Evolutionary conservation across 106 monocot species (phyloP).

Genomic region (Gastrodia elata): DNA sequence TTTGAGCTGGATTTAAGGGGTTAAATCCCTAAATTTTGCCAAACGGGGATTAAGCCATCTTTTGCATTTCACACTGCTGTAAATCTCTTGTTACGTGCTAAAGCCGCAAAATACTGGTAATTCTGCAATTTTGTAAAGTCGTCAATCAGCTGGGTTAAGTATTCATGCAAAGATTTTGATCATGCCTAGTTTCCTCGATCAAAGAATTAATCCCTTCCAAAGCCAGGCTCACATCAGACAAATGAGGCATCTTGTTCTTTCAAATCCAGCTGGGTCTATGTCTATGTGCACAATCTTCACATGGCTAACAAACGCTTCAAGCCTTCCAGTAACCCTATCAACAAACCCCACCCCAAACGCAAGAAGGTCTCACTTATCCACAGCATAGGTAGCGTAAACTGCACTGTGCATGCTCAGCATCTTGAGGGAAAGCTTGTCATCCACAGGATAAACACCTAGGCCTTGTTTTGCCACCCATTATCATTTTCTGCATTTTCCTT

Average conservation of each 20-base stretch:
- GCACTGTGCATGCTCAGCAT: constrained; percentile 95
- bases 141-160: too few relatives aligned
- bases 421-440: constrained; percentile 43
- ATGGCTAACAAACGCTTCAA: constrained; percentile 80
- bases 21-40: too few relatives aligned
- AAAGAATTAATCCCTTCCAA: constrained; percentile 53
- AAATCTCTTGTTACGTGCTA: too few relatives aligned
- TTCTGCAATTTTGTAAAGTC: too few relatives aligned
- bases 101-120: too few relatives aligned
- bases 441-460: constrained; percentile 53
- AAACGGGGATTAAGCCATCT: too few relatives aligned
- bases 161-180: constrained; percentile 29
- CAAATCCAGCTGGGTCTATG: constrained; percentile 90
- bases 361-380: constrained; percentile 72
- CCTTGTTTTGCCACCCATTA: too few relatives aligned
- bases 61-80: too few relatives aligned
- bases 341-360: constrained; percentile 95
- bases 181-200: constrained; percentile 17
- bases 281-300: constrained; percentile 94
- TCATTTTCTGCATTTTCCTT: too few relatives aligned
- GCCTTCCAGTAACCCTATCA: constrained; percentile 71
- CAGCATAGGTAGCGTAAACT: constrained; percentile 71
- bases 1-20: too few relatives aligned
- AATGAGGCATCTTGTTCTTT: constrained; percentile 90
- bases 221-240: constrained; percentile 65